Percentiles rank a stretch among this genome's conserved stretches.
Evolutionary conservation across 345 rosid genomes (phyloP).

Genomic region (Euclidium syriacum): DNA sequence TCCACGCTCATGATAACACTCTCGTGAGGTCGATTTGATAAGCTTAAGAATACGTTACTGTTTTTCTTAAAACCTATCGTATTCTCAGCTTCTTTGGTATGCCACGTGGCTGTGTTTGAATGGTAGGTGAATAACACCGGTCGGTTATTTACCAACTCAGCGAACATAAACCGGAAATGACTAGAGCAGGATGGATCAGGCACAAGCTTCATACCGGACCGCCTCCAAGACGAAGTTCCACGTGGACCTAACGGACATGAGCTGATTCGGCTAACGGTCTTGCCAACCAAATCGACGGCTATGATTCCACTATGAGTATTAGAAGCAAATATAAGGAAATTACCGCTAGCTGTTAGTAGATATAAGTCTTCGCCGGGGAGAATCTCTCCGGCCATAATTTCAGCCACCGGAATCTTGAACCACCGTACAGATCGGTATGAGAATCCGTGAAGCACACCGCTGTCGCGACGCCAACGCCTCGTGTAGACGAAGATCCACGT

Average conservation of each 20-base stretch:
- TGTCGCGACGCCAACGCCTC: slow-evolving; percentile 65
- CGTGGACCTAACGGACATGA: slow-evolving; percentile 78
- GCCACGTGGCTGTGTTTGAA: slow-evolving; percentile 50
- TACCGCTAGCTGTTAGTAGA: slow-evolving; percentile 51
- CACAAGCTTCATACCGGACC: slow-evolving; percentile 65
- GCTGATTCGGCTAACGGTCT: slow-evolving; percentile 44
- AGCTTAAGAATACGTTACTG: slow-evolving; percentile 38
- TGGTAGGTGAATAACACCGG: slow-evolving; percentile 47
- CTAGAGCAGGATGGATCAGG: slow-evolving; percentile 28
- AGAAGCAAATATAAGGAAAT: slow-evolving; percentile 56
- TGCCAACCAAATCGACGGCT: slow-evolving; percentile 45
- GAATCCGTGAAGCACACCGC: slow-evolving; percentile 45
- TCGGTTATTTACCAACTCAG: slow-evolving; percentile 47
- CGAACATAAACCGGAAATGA: slow-evolving; percentile 59
- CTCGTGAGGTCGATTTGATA: slow-evolving; percentile 40
- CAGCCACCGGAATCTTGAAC: slow-evolving; percentile 54
- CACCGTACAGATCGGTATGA: slow-evolving; percentile 44
- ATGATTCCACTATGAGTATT: slow-evolving; percentile 48
- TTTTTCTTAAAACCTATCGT: not conserved
- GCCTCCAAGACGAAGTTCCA: slow-evolving; percentile 71
- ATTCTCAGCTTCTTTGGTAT: slow-evolving; percentile 34
- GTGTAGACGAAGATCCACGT: slow-evolving; percentile 69
- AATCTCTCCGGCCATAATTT: slow-evolving; percentile 33
- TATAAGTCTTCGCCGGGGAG: slow-evolving; percentile 49
- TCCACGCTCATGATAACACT: slow-evolving; percentile 39